phyloP scores from a whole-genome alignment of 192 early-diverging fungal species.

The Chytriomyces sp. region DNA sequence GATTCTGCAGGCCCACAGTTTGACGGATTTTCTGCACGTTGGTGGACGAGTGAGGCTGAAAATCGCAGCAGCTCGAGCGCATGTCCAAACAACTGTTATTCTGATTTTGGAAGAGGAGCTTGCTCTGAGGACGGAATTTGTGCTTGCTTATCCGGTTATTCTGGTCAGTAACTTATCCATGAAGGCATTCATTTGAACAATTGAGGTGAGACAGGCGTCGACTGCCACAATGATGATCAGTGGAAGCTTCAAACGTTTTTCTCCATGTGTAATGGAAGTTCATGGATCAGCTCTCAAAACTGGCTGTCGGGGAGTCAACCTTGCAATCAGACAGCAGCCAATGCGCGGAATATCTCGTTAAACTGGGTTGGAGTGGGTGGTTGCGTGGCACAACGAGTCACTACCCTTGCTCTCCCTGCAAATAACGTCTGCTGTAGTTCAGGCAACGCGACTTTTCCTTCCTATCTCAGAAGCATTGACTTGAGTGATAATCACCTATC shows the following conservation, averaged over 20 bases:
- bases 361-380: not conserved
- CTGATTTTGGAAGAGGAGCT: not conserved
- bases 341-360: not conserved
- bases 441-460: not conserved
- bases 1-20: conserved; percentile 18
- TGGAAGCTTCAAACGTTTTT: not conserved
- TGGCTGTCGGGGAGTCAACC: conserved; percentile 2
- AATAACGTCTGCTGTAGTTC: conserved; percentile 5
- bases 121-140: conserved; percentile 21
- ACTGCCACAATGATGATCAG: conserved; percentile 22
- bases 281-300: not conserved
- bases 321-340: not conserved
- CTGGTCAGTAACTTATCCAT: not conserved
- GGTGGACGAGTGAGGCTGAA: not conserved
- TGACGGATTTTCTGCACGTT: conserved; percentile 13
- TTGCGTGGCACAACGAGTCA: conserved; percentile 8
- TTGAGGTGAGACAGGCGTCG: conserved; percentile 1
- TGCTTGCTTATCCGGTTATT: conserved; percentile 10
- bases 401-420: not conserved
- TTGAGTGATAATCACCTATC: not conserved
- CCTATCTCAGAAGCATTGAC: not conserved
- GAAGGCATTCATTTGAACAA: not conserved
- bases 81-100: conserved; percentile 10
- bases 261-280: not conserved
- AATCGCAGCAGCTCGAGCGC: not conserved